Evolutionary conservation across 2,329 filamentous ascomycete genomes (phyloP).

Genomic region (Dactylellina parvicollis): DNA sequence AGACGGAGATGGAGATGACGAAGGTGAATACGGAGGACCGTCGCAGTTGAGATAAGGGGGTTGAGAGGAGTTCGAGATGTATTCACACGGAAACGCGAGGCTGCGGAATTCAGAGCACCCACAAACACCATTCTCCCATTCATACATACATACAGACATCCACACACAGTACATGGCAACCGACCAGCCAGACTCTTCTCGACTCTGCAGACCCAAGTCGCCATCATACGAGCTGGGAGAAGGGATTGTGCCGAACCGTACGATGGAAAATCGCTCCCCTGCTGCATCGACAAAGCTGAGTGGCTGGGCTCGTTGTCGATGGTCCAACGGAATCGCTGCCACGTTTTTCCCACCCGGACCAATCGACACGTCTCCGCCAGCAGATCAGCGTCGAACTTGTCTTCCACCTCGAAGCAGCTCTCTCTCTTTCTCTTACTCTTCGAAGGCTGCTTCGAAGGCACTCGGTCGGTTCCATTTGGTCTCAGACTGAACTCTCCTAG

Average conservation of each 20-base stretch:
- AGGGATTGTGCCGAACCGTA: too few relatives aligned
- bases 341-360: slow-evolving; percentile 15
- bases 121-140: too few relatives aligned
- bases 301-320: too few relatives aligned
- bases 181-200: too few relatives aligned
- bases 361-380: slow-evolving; percentile 1
- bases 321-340: slow-evolving; percentile 1
- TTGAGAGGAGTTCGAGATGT: slow-evolving; percentile 33
- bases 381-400: slow-evolving; percentile 24
- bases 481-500: background rate
- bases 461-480: background rate
- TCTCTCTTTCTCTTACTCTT: background rate
- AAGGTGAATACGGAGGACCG: background rate
- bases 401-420: slow-evolving; percentile 10
- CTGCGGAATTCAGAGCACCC: too few relatives aligned
- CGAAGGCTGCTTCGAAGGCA: background rate
- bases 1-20: background rate
- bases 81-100: too few relatives aligned
- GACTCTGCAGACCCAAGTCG: too few relatives aligned
- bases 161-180: too few relatives aligned
- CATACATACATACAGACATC: too few relatives aligned
- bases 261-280: too few relatives aligned
- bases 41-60: background rate
- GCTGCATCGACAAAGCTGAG: background rate
- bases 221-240: too few relatives aligned